Evolutionary conservation across 2,329 filamentous ascomycete genomes (phyloP).

Genomic region (Colletotrichum sp.): DNA sequence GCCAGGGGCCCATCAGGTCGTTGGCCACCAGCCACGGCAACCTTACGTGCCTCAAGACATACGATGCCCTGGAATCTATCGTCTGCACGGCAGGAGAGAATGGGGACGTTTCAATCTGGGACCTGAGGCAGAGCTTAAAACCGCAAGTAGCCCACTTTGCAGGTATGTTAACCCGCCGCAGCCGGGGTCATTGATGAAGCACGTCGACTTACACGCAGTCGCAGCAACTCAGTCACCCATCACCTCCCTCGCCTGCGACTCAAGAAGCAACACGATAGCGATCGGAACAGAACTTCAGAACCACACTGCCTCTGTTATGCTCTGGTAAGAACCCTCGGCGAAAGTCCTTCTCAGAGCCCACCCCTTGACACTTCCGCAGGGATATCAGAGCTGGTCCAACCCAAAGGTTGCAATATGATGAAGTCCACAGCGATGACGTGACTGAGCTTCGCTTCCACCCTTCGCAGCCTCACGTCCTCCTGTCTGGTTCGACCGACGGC

Average conservation of each 20-base stretch:
- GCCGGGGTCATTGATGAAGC: neutral
- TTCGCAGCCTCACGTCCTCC: conserved; percentile 61
- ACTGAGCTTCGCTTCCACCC: conserved; percentile 69
- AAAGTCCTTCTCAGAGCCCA: neutral
- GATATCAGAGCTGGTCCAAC: conserved; percentile 57
- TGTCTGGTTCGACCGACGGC: conserved; percentile 82
- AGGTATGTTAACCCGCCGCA: conserved; percentile 40
- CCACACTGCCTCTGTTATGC: conserved; percentile 62
- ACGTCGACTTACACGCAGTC: conserved; percentile 21
- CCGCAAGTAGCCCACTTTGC: conserved; percentile 49
- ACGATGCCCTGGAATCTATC: conserved; percentile 55
- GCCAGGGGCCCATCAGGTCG: conserved; percentile 51
- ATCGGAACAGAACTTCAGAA: conserved; percentile 76
- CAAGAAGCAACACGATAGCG: conserved; percentile 63
- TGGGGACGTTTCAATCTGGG: conserved; percentile 70
- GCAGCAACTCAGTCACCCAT: conserved; percentile 57
- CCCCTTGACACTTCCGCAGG: conserved; percentile 42
- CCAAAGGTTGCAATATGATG: conserved; percentile 60
- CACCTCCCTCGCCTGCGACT: conserved; percentile 68
- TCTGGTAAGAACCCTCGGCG: conserved; percentile 55
- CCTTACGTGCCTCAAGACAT: conserved; percentile 65
- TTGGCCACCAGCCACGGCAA: conserved; percentile 63
- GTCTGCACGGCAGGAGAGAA: conserved; percentile 76
- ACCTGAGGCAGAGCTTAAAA: conserved; percentile 54
- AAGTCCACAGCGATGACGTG: conserved; percentile 72